phyloP scores from a whole-genome alignment of 768 basidiomycete species.

The Pleurotus tuber-regium region DNA sequence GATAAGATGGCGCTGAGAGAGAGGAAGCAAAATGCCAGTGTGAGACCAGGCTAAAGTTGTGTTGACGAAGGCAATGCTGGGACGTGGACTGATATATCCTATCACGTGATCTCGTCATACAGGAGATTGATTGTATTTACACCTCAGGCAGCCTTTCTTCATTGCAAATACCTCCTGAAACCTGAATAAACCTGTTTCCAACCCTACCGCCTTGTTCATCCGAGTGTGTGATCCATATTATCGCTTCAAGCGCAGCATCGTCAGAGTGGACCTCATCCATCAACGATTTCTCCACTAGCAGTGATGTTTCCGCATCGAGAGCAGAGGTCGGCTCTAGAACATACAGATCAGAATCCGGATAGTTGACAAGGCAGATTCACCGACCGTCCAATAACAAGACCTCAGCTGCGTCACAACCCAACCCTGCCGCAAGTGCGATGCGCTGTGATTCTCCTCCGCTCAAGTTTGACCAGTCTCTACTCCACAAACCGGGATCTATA shows the following conservation, averaged over 20 bases:
- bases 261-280: slow-evolving; percentile 45
- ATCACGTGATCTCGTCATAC: not conserved
- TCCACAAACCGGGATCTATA: slow-evolving; percentile 68
- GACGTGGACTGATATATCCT: not conserved
- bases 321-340: slow-evolving; percentile 84
- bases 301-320: slow-evolving; percentile 66
- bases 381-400: slow-evolving; percentile 77
- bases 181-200: slow-evolving; percentile 64
- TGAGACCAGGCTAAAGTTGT: not conserved
- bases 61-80: not conserved
- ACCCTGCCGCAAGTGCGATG: slow-evolving; percentile 72
- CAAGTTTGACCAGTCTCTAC: slow-evolving; percentile 72
- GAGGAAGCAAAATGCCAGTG: slow-evolving; percentile 10
- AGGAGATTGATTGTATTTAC: not conserved
- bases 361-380: slow-evolving; percentile 18
- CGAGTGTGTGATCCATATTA: slow-evolving; percentile 89
- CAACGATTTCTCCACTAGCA: slow-evolving; percentile 64
- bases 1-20: not conserved
- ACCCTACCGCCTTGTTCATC: slow-evolving; percentile 74
- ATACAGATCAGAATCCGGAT: not conserved
- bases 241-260: slow-evolving; percentile 57
- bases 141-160: slow-evolving; percentile 30
- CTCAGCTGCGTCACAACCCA: slow-evolving; percentile 74
- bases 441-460: slow-evolving; percentile 89
- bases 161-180: slow-evolving; percentile 40